Percentiles rank a stretch among this genome's conserved stretches.
Evolutionary conservation across 2,329 filamentous ascomycete species (phyloP).

Genomic region (Aphanoascus verrucosus): DNA sequence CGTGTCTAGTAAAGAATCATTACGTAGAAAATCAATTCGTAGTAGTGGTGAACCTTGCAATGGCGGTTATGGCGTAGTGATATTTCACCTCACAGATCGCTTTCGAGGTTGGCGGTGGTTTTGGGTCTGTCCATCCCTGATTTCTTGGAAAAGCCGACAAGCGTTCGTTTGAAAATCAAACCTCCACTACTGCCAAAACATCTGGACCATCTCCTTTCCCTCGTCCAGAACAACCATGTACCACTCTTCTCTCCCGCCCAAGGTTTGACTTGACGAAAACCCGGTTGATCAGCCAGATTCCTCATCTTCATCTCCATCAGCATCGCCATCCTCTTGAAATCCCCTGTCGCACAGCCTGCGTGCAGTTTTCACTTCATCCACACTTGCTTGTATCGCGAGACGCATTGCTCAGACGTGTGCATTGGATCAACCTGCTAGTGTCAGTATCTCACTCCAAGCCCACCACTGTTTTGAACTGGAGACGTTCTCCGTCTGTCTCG

Average conservation of each 20-base stretch:
- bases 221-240: constrained; percentile 1
- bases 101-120: no score
- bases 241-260: neutral
- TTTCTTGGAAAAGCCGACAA: neutral
- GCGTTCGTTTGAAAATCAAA: neutral
- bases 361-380: neutral
- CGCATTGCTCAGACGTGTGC: neutral
- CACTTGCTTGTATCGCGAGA: neutral
- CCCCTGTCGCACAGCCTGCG: neutral
- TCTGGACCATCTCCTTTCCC: neutral
- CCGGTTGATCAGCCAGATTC: neutral
- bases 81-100: no score
- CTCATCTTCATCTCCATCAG: neutral
- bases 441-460: neutral
- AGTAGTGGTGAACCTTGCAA: no score
- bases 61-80: no score
- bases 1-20: no score
- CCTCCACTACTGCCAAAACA: neutral
- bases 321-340: neutral
- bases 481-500: neutral
- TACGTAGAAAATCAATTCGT: no score
- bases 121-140: neutral
- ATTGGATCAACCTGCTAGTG: neutral
- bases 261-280: neutral
- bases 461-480: neutral